Evolutionary conservation across 164 flowering plant species (phyloP).

Genomic region (Magnolia kwangsiensis): DNA sequence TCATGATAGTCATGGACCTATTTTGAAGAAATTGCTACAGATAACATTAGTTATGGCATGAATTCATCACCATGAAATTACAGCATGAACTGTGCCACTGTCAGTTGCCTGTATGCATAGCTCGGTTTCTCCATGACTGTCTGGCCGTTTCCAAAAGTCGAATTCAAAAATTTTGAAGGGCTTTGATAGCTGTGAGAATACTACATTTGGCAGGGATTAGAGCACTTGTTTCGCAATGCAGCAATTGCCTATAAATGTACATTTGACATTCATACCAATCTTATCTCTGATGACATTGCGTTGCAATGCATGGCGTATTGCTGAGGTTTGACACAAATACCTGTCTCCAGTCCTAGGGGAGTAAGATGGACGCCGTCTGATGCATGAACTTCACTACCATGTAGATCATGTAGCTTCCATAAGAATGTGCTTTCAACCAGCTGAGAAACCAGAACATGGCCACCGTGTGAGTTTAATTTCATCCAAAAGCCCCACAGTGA

Average conservation of each 20-base stretch:
- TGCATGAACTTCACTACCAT: slow-evolving; percentile 46
- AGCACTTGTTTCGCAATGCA: slow-evolving; percentile 10
- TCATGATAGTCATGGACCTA: not conserved
- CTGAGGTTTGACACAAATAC: slow-evolving; percentile 47
- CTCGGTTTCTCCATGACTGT: slow-evolving; percentile 59
- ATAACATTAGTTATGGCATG: not conserved
- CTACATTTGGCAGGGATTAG: slow-evolving; percentile 32
- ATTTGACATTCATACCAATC: slow-evolving; percentile 45
- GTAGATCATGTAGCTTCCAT: slow-evolving; percentile 73
- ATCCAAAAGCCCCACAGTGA: not conserved
- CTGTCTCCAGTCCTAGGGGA: slow-evolving; percentile 52
- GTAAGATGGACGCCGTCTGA: slow-evolving; percentile 59
- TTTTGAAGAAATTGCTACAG: slow-evolving; percentile 1
- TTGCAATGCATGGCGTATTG: slow-evolving; percentile 89
- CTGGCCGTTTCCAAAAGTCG: slow-evolving; percentile 96
- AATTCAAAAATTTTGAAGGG: slow-evolving; percentile 93
- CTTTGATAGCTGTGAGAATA: slow-evolving; percentile 79
- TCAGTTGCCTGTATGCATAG: slow-evolving; percentile 48
- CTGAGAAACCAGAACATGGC: slow-evolving; percentile 29
- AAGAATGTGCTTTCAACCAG: slow-evolving; percentile 72
- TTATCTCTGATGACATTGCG: slow-evolving; percentile 59
- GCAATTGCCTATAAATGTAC: slow-evolving; percentile 8
- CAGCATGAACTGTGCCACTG: slow-evolving; percentile 72
- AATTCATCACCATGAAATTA: slow-evolving; percentile 73
- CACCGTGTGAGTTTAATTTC: not conserved